Percentiles rank a stretch among this genome's conserved stretches.
Evolutionary conservation across 306 rosid species (phyloP).

Genomic region (Cyclanthera cordifolia): DNA sequence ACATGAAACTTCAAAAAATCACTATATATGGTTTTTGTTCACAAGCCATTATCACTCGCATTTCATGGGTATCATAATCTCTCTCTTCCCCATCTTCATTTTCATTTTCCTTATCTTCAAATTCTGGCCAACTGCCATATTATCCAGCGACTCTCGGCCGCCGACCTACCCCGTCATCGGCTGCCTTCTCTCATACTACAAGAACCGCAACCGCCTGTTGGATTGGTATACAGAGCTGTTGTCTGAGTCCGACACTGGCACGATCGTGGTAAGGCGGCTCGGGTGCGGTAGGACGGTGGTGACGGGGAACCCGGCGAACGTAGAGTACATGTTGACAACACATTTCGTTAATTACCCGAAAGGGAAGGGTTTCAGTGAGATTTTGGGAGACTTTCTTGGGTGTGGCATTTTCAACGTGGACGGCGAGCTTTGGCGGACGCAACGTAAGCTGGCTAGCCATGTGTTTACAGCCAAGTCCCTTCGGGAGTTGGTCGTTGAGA

Average conservation of each 20-base stretch:
- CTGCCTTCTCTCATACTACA: conserved; percentile 58
- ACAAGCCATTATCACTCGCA: not conserved
- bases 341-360: conserved; percentile 79
- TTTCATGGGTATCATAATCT: conserved; percentile 11
- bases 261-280: conserved; percentile 46
- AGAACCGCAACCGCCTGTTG: conserved; percentile 39
- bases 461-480: conserved; percentile 50
- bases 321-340: conserved; percentile 72
- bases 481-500: conserved; percentile 26
- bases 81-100: conserved; percentile 12
- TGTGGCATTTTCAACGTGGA: conserved; percentile 75
- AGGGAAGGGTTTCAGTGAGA: conserved; percentile 70
- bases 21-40: not conserved
- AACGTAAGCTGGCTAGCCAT: conserved; percentile 60
- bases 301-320: conserved; percentile 58
- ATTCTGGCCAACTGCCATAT: conserved; percentile 17
- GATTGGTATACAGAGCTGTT: conserved; percentile 74
- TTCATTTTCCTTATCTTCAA: conserved; percentile 21
- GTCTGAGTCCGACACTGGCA: conserved; percentile 40
- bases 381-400: conserved; percentile 76
- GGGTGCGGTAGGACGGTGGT: conserved; percentile 58
- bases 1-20: not conserved
- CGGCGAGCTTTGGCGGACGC: conserved; percentile 54
- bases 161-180: conserved; percentile 56
- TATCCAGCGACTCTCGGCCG: conserved; percentile 28